Evolutionary conservation across 306 rosid species (phyloP).

Genomic region (Lagenaria siceraria): DNA sequence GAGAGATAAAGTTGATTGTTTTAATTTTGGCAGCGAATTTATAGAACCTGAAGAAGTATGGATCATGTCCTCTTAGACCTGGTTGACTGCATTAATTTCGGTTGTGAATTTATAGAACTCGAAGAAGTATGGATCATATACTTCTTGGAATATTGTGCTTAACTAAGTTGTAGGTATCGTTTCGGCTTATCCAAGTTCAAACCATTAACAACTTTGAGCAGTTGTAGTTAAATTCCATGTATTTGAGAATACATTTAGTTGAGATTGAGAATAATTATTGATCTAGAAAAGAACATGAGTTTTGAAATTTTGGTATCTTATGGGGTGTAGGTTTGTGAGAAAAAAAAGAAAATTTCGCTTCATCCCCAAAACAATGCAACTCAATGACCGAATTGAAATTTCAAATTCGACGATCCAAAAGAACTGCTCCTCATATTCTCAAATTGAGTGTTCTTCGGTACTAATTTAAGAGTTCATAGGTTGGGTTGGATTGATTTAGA

Average conservation of each 20-base stretch:
- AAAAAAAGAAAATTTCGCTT: accelerated
- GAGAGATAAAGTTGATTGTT: not conserved
- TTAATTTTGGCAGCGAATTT: not conserved
- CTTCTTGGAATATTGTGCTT: not conserved
- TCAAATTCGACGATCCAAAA: too few relatives aligned
- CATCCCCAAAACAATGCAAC: too few relatives aligned
- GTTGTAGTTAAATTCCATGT: not conserved
- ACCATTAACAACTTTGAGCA: not conserved
- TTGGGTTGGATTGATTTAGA: too few relatives aligned
- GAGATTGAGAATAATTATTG: not conserved
- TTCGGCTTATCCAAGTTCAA: not conserved
- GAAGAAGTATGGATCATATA: not conserved
- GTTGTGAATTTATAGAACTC: not conserved
- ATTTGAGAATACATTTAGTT: too few relatives aligned
- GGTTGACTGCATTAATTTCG: not conserved
- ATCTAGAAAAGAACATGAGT: too few relatives aligned
- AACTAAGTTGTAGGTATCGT: not conserved
- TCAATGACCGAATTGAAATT: too few relatives aligned
- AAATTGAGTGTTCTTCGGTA: too few relatives aligned
- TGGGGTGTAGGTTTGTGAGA: too few relatives aligned
- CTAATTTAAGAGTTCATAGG: too few relatives aligned
- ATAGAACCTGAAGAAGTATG: not conserved
- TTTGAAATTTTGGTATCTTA: not conserved
- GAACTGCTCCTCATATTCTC: too few relatives aligned
- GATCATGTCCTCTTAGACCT: too few relatives aligned